Evolutionary conservation across 2,329 filamentous ascomycete species (phyloP).

Genomic region (Talaromyces sp.): DNA sequence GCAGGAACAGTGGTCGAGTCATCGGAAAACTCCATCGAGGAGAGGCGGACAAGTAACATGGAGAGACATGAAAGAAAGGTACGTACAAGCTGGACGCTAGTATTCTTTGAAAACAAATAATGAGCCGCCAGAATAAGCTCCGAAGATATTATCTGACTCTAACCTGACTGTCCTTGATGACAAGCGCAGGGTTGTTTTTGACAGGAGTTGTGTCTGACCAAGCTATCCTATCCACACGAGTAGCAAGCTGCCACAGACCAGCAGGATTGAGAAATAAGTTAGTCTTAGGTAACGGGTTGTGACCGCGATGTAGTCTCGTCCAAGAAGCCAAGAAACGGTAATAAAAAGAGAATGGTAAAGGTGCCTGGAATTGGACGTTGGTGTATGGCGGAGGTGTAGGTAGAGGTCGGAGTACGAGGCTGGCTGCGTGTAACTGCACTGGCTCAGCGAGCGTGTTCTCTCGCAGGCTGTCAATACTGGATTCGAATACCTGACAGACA

Average conservation of each 20-base stretch:
- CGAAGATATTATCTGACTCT: constrained; percentile 21
- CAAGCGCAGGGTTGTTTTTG: constrained; percentile 29
- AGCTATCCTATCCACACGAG: constrained; percentile 28
- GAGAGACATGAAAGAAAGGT: constrained; percentile 31
- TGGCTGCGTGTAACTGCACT: not conserved
- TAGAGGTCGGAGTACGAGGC: not conserved
- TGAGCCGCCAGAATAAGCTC: constrained; percentile 17
- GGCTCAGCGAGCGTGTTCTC: not conserved
- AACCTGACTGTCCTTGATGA: constrained; percentile 27
- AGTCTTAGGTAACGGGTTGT: not conserved
- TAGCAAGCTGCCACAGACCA: constrained; percentile 28
- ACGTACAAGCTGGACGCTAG: constrained; percentile 40
- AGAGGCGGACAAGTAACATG: constrained; percentile 19
- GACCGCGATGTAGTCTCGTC: not conserved
- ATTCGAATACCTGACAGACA: not conserved
- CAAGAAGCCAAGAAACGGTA: not conserved
- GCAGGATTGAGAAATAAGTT: constrained; percentile 22
- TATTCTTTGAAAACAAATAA: constrained; percentile 17
- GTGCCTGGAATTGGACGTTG: not conserved
- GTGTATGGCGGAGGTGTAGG: not conserved
- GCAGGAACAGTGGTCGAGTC: constrained; percentile 6
- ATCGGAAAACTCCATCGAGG: not conserved
- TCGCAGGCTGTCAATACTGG: not conserved
- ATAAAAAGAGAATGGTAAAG: not conserved
- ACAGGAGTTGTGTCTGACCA: constrained; percentile 15